phyloP scores from a whole-genome alignment of 495 filamentous ascomycete species.

The Aspergillus homomorphus region DNA sequence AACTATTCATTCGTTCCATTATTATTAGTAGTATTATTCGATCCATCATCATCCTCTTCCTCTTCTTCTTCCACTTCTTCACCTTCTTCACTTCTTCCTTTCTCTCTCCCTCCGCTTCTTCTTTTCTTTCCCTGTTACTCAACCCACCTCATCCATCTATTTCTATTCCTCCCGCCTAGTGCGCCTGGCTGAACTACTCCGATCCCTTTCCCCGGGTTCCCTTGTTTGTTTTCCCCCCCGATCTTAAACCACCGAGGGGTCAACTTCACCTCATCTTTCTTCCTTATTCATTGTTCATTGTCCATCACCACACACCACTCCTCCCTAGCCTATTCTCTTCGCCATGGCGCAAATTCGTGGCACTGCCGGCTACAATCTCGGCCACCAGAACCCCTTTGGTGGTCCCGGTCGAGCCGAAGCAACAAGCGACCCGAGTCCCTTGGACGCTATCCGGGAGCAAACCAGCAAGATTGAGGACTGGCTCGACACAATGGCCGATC shows the following conservation, averaged over 20 bases:
- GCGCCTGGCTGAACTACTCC: background rate
- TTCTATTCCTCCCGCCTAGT: constrained; percentile 1
- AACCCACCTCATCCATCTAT: background rate
- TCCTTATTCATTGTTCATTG: constrained; percentile 1
- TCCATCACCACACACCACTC: background rate
- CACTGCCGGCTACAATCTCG: constrained; percentile 93
- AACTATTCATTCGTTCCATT: constrained; percentile 9
- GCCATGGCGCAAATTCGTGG: constrained; percentile 94
- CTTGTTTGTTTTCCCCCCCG: constrained; percentile 9
- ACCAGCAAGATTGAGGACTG: constrained; percentile 98
- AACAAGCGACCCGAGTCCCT: constrained; percentile 74
- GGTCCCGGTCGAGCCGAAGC: constrained; percentile 58
- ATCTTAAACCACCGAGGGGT: constrained; percentile 1
- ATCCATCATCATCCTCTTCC: background rate
- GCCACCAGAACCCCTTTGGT: constrained; percentile 71
- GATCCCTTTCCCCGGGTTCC: background rate
- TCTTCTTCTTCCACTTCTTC: constrained; percentile 3
- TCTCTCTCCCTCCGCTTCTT: background rate
- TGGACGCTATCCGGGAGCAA: constrained; percentile 88
- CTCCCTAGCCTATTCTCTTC: constrained; percentile 6
- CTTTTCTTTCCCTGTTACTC: background rate
- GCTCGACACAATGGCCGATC: constrained; percentile 83
- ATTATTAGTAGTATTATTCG: constrained; percentile 1
- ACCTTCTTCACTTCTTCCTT: background rate
- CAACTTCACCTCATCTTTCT: constrained; percentile 3